Percentiles rank a stretch among this genome's conserved stretches.
Evolutionary conservation across 345 rosid species (phyloP).

Genomic region (Eucalyptus regnans): DNA sequence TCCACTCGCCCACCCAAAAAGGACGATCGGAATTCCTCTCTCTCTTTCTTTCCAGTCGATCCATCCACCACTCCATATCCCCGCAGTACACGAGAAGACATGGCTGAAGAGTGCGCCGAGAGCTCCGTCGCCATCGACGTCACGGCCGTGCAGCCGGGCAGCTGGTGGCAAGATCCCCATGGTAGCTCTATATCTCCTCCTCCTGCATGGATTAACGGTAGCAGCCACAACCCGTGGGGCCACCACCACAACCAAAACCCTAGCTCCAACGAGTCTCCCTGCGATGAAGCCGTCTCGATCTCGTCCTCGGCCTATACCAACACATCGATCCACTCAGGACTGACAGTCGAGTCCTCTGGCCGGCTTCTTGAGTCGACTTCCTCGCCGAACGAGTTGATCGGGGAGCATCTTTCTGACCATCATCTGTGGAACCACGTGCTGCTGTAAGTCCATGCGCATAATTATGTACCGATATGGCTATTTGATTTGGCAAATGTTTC

Average conservation of each 20-base stretch:
- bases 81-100: not conserved
- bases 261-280: constrained; percentile 25
- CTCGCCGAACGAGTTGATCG: constrained; percentile 31
- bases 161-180: constrained; percentile 61
- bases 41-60: not conserved
- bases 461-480: not conserved
- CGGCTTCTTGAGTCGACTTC: constrained; percentile 16
- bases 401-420: constrained; percentile 44
- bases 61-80: not conserved
- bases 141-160: not conserved
- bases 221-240: not conserved
- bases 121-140: constrained; percentile 17
- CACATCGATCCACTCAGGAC: constrained; percentile 55
- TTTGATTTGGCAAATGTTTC: not conserved
- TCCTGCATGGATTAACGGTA: constrained; percentile 19
- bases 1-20: constrained; percentile 12
- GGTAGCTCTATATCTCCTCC: constrained; percentile 19
- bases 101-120: constrained; percentile 47
- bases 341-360: constrained; percentile 41
- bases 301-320: constrained; percentile 33
- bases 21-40: not conserved
- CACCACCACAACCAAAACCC: constrained; percentile 30
- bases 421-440: constrained; percentile 59
- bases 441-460: constrained; percentile 31
- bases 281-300: constrained; percentile 56